Percentiles rank a stretch among this genome's conserved stretches.
These are phyloP conservation scores for Cryphonectria parasitica DNA, from an alignment of 2,329 filamentous ascomycete species.

Conservation along the genomic window DNA sequence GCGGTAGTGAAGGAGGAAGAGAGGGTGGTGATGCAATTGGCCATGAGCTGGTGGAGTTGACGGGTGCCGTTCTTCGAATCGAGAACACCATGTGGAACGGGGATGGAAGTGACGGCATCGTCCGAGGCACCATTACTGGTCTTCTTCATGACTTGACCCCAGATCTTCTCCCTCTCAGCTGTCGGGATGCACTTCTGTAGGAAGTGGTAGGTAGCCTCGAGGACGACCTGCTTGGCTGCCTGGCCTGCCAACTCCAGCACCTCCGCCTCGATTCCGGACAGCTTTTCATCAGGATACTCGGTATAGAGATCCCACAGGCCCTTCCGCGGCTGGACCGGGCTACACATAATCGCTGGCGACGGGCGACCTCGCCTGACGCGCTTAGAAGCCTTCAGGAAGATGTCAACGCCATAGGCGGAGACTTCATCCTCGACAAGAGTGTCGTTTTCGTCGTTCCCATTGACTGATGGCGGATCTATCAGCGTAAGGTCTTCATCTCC, in stretches of 20 bases:
- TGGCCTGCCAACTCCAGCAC: constrained; percentile 16
- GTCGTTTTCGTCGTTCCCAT: background rate
- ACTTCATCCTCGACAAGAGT: background rate
- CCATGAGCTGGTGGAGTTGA: constrained; percentile 9
- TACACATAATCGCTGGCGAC: background rate
- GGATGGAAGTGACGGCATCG: background rate
- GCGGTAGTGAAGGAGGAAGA: background rate
- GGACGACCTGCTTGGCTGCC: constrained; percentile 19
- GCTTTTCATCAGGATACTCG: constrained; percentile 10
- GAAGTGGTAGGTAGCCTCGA: constrained; percentile 20
- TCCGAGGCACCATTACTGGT: too few relatives aligned
- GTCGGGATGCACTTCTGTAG: constrained; percentile 17
- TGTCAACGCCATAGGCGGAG: constrained; percentile 10
- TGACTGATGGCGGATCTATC: constrained; percentile 7
- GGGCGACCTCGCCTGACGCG: background rate
- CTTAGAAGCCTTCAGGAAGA: constrained; percentile 6
- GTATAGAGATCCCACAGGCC: constrained; percentile 16
- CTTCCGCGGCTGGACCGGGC: background rate
- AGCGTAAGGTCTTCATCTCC: constrained; percentile 17
- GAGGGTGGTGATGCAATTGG: constrained; percentile 20
- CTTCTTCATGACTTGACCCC: background rate
- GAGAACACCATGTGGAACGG: background rate
- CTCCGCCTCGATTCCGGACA: constrained; percentile 13
- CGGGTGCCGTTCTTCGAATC: constrained; percentile 16
- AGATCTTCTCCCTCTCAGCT: background rate